A percentile compares a stretch with the other conserved stretches of the same genome.
Evolutionary conservation across 2,329 filamentous ascomycete species (phyloP).

Genomic region (Bipolaris gigantea): DNA sequence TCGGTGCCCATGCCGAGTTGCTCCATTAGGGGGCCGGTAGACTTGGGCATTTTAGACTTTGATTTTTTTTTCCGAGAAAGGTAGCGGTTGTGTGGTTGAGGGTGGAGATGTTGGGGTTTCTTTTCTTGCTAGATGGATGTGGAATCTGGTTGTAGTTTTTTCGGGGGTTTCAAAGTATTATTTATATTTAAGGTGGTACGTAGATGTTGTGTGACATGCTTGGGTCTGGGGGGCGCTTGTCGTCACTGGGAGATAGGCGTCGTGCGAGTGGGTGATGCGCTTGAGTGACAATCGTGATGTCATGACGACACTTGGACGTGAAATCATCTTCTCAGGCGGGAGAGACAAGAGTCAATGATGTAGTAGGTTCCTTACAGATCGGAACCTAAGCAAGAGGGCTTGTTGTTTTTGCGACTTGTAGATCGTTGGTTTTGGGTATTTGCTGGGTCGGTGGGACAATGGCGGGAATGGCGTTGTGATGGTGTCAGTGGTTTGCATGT

Average conservation of each 20-base stretch:
- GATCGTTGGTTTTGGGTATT: not conserved
- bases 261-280: not conserved
- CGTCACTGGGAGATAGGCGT: not conserved
- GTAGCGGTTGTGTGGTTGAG: no score
- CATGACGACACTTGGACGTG: slow-evolving; percentile 15
- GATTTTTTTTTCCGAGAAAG: no score
- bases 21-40: slow-evolving; percentile 25
- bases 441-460: not conserved
- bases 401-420: slow-evolving; percentile 9
- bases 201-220: not conserved
- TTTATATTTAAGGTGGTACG: slow-evolving; percentile 1
- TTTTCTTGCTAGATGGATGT: no score
- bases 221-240: slow-evolving; percentile 11
- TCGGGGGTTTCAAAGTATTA: not conserved
- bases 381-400: not conserved
- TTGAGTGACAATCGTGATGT: slow-evolving; percentile 17
- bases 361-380: not conserved
- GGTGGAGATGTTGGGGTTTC: no score
- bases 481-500: not conserved
- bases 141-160: no score
- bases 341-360: slow-evolving; percentile 14
- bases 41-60: slow-evolving; percentile 27
- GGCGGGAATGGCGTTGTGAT: slow-evolving; percentile 1
- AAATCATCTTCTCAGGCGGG: not conserved
- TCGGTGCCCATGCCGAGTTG: slow-evolving; percentile 21